Base-by-base conservation (phyloP, 768 basidiomycete genomes). In the Candolleomyces aberdarensis region DNA sequence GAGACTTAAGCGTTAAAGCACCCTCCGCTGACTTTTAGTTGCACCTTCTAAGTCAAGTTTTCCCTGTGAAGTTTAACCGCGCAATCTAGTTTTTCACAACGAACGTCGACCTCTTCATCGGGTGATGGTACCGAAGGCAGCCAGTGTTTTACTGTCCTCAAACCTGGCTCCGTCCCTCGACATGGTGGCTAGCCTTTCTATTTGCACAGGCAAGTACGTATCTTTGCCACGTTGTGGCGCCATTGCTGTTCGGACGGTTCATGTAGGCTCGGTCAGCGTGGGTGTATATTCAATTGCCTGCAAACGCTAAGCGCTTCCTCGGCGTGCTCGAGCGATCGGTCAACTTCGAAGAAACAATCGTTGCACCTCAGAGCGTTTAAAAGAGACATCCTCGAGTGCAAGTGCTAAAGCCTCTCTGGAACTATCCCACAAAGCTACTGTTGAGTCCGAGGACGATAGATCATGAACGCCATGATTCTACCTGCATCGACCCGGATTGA, bases 221-320 rank as follows among this genome's bases (percentile, higher is more conserved):
- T n/a, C 41, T n/a, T 56, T 43, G 20, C 20, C 56, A 20, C 40
- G 56, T 59, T n/a, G 36, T 11, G 49, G 19, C 20, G 57, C 36
- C 19, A 31, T n/a, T 59, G 48, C 31, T 40, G 22, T 44, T 56
- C 15, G 26, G 20, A 29, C 56, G 26, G 20, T 29, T 50, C 22
- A 10, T 62, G 17, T 63, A 95, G 96, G 96, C 11, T 91, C 94
- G 11, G 89, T 99, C 62, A 94, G 93, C 66, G 93, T 94, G 46
- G 92, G 91, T 0, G 84, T 94, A 44, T 99, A 96, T 96, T 91
- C 94, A 69, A 92, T 97, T 87, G 91, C 94, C 8, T 96, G 94
- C 74, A 87, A 85, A 64, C 82, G 94, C 55, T 89, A 87, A 85
- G 64, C 82, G 94, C 55, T 89, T 94, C n/a, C 81, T 98, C 60